phyloP scores from a whole-genome alignment of 164 flowering plant genomes.

The Tinospora cordifolia region DNA sequence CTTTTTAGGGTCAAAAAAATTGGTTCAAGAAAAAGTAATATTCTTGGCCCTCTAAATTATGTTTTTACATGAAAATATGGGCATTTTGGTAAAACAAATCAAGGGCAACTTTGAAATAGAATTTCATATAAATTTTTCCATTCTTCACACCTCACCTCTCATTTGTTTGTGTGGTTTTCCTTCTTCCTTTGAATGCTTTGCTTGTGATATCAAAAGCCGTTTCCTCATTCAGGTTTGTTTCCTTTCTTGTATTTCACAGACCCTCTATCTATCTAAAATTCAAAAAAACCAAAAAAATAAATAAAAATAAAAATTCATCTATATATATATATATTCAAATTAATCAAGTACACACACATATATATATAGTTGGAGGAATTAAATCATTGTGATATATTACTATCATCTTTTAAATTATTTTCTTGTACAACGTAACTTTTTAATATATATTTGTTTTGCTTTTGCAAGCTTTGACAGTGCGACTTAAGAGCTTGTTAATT shows the following conservation, averaged over 20 bases:
- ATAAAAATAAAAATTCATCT: not conserved
- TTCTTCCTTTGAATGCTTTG: not conserved
- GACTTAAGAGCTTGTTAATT: not conserved
- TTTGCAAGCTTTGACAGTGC: not conserved
- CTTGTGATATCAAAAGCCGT: not conserved
- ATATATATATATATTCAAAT: not conserved
- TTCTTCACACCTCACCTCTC: not conserved
- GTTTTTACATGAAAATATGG: not conserved
- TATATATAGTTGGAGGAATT: not conserved
- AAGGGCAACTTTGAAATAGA: not conserved
- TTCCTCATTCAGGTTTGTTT: constrained; percentile 3
- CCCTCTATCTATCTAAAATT: not conserved
- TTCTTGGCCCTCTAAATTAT: too few relatives aligned
- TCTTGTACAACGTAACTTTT: too few relatives aligned
- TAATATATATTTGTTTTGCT: not conserved
- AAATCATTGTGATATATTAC: not conserved
- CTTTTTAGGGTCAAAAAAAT: too few relatives aligned
- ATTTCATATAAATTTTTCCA: not conserved
- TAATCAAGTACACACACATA: not conserved
- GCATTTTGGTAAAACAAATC: not conserved
- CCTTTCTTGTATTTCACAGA: not conserved
- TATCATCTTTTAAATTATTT: not conserved
- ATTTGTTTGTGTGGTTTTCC: constrained; percentile 8
- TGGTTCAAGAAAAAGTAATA: too few relatives aligned
- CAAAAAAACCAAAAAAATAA: too few relatives aligned